phyloP scores from a whole-genome alignment of 495 filamentous ascomycete species.

The Polyplosphaeria fusca region DNA sequence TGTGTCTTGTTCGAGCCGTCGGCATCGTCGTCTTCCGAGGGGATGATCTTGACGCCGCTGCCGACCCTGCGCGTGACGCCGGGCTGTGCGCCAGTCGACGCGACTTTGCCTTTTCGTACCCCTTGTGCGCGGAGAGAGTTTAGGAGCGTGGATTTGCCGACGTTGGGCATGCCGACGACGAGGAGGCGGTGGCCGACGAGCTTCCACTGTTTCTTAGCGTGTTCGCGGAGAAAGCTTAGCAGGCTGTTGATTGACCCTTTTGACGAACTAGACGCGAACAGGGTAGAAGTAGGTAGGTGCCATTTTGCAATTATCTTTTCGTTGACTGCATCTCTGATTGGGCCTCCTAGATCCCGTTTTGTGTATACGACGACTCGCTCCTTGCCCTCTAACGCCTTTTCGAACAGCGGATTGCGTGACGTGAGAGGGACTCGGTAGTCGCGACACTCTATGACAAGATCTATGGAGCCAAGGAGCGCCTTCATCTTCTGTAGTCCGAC shows the following conservation, averaged over 20 bases:
- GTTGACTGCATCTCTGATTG: constrained; percentile 19
- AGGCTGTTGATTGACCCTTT: constrained; percentile 4
- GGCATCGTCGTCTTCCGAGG: constrained; percentile 43
- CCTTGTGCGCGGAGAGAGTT: constrained; percentile 76
- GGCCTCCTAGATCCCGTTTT: constrained; percentile 66
- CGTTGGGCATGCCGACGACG: constrained; percentile 96
- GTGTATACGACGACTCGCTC: constrained; percentile 86
- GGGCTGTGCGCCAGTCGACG: constrained; percentile 78
- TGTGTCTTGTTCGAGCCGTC: not conserved
- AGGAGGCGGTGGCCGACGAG: constrained; percentile 73
- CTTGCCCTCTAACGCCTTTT: constrained; percentile 64
- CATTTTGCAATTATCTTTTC: constrained; percentile 56
- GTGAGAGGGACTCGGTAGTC: constrained; percentile 88
- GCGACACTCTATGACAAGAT: constrained; percentile 90
- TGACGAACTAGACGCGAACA: not conserved
- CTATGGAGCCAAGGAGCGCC: constrained; percentile 71
- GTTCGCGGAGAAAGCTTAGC: constrained; percentile 49
- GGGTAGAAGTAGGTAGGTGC: constrained; percentile 50
- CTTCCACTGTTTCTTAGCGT: constrained; percentile 47
- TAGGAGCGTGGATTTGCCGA: constrained; percentile 85
- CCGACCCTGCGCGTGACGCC: constrained; percentile 85
- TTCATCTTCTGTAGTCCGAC: constrained; percentile 84
- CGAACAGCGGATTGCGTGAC: constrained; percentile 88
- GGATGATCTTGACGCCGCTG: constrained; percentile 77
- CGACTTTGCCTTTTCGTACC: constrained; percentile 69